Evolutionary conservation across 225 moss, liverwort and hornwort species (phyloP).

Genomic region (Polytrichum formosum): DNA sequence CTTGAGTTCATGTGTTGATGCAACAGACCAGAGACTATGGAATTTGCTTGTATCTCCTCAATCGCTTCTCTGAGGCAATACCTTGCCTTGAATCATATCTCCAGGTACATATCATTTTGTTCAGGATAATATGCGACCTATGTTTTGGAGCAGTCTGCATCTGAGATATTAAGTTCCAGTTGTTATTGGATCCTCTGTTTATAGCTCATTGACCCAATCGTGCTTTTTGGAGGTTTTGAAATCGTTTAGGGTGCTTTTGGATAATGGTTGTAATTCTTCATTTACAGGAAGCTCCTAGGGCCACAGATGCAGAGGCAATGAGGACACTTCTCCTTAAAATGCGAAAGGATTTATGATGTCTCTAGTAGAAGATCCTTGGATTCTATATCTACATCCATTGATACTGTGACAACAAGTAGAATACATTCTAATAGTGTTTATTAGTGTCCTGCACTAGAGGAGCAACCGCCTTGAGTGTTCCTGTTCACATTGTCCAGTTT

Average conservation of each 20-base stretch:
- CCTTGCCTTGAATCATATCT: conserved; percentile 61
- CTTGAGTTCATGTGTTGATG: too few relatives aligned
- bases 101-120: conserved; percentile 25
- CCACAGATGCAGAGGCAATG: conserved; percentile 61
- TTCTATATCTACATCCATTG: neutral
- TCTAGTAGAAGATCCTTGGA: neutral
- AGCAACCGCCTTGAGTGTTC: neutral
- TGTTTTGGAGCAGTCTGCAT: neutral
- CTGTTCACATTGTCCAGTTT: neutral
- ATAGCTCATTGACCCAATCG: too few relatives aligned
- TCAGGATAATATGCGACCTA: neutral
- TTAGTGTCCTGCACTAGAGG: neutral
- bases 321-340: conserved; percentile 52
- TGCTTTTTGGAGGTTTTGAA: too few relatives aligned
- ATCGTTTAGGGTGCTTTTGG: too few relatives aligned
- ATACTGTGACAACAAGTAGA: neutral
- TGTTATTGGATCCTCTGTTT: too few relatives aligned
- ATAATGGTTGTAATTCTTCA: conserved; percentile 9
- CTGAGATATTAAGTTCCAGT: too few relatives aligned
- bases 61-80: conserved; percentile 62
- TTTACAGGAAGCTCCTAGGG: conserved; percentile 48
- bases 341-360: conserved; percentile 32
- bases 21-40: conserved; percentile 62
- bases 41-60: conserved; percentile 55
- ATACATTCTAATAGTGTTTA: neutral